Percentiles rank a stretch among this genome's conserved stretches.
Conservation (phyloP, 1,284 basidiomycete species). For the Sanghuangporus sanghuang region DNA sequence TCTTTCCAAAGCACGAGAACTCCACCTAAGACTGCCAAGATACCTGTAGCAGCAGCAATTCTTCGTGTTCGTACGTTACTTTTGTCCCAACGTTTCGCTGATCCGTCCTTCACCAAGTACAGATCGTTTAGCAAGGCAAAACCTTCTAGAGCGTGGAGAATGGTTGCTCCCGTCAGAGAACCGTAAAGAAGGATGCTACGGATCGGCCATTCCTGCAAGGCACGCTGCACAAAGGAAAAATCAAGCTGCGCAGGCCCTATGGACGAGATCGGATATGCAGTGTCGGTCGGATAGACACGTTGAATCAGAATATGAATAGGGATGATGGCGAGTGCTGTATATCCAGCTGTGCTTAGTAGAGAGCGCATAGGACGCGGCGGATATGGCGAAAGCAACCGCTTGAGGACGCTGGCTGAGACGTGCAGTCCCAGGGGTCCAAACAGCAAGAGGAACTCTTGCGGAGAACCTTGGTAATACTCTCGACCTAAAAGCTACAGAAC, state of each 20-base stretch:
- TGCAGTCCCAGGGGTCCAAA: conserved; percentile 57
- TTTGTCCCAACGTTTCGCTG: conserved; percentile 22
- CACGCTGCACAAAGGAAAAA: conserved; percentile 69
- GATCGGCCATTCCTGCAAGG: conserved; percentile 53
- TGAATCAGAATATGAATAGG: conserved; percentile 63
- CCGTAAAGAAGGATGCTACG: conserved; percentile 56
- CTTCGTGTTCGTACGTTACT: conserved; percentile 27
- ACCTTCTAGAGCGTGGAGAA: conserved; percentile 58
- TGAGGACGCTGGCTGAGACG: conserved; percentile 46
- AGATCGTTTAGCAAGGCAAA: conserved; percentile 46
- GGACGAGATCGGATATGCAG: conserved; percentile 41
- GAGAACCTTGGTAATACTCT: conserved; percentile 71
- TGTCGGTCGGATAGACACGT: conserved; percentile 43
- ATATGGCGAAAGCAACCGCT: conserved; percentile 40
- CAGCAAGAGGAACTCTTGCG: conserved; percentile 60
- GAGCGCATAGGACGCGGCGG: conserved; percentile 28
- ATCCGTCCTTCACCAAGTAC: conserved; percentile 28
- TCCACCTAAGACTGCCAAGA: conserved; percentile 49
- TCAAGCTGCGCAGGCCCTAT: conserved; percentile 70
- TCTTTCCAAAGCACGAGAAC: conserved; percentile 49
- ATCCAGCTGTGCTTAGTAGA: conserved; percentile 51
- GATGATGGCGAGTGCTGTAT: conserved; percentile 46
- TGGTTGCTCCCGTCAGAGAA: conserved; percentile 45
- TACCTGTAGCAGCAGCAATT: conserved; percentile 30
- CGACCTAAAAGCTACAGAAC: conserved; percentile 56